A percentile compares a stretch with the other conserved stretches of the same genome.
Conservation (phyloP, 345 rosid genomes). For the Gossypium rotundifolium region DNA sequence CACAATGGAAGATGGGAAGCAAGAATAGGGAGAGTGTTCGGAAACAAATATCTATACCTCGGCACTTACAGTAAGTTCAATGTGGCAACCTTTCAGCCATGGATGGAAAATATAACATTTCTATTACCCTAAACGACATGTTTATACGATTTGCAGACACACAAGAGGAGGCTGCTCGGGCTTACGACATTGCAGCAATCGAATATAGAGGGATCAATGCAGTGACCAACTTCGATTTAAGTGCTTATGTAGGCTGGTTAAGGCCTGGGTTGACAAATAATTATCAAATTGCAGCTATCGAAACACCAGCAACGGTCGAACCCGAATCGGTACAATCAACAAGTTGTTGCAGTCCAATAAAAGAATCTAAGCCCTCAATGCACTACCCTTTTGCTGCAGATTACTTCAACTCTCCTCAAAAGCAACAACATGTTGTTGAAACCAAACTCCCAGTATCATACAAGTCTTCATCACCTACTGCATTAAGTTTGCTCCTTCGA, state of each 20-base stretch:
- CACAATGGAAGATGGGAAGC: constrained; percentile 80
- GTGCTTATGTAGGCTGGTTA: constrained; percentile 45
- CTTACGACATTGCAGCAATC: constrained; percentile 51
- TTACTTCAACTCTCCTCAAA: background rate
- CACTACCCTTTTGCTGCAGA: too few species aligned
- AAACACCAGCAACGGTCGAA: constrained; percentile 14
- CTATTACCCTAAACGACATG: background rate
- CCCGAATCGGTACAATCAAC: background rate
- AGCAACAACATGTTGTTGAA: background rate
- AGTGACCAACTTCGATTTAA: constrained; percentile 47
- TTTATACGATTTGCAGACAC: constrained; percentile 25
- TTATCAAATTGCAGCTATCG: constrained; percentile 13
- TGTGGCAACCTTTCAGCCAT: too few species aligned
- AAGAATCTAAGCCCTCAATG: too few species aligned
- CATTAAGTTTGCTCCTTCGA: constrained; percentile 48
- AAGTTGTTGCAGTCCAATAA: too few species aligned
- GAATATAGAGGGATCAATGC: constrained; percentile 50
- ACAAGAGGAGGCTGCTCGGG: constrained; percentile 53
- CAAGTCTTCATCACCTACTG: constrained; percentile 38
- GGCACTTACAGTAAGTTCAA: constrained; percentile 57
- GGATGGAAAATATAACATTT: too few species aligned
- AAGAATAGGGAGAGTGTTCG: constrained; percentile 64
- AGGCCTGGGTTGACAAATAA: constrained; percentile 25
- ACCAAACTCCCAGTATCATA: too few species aligned
- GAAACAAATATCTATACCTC: constrained; percentile 66